phyloP scores from a whole-genome alignment of 495 filamentous ascomycete genomes.

The Penicillium crystallinum region DNA sequence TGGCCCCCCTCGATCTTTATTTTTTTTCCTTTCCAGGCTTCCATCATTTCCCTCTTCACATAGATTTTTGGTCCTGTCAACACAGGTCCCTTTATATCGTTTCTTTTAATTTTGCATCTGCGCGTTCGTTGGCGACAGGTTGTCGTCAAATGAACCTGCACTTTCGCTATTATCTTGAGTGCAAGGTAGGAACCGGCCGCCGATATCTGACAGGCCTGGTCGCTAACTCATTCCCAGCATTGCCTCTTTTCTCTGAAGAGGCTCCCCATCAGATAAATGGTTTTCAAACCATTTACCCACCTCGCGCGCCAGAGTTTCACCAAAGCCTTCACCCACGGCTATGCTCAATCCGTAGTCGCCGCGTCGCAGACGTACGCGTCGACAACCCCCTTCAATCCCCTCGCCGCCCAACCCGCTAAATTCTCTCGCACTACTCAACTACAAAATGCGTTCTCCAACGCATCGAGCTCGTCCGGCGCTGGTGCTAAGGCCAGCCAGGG shows the following conservation, averaged over 20 bases:
- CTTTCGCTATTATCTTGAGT: constrained; percentile 38
- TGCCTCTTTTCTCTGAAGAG: constrained; percentile 49
- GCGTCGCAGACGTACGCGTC: constrained; percentile 87
- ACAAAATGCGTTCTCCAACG: constrained; percentile 68
- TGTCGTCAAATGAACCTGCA: constrained; percentile 67
- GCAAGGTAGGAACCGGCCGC: constrained; percentile 38
- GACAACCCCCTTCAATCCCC: constrained; percentile 52
- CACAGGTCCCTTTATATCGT: constrained; percentile 1
- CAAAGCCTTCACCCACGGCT: constrained; percentile 95
- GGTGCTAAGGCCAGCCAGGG: constrained; percentile 44
- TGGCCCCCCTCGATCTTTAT: neutral
- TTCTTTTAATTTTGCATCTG: constrained; percentile 16
- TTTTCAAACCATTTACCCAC: constrained; percentile 76
- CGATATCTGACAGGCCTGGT: neutral
- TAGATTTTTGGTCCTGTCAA: neutral
- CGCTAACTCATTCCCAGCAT: constrained; percentile 24
- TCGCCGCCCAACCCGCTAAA: constrained; percentile 49
- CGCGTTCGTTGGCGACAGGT: constrained; percentile 55
- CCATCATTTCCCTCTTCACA: neutral
- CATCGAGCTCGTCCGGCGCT: constrained; percentile 41
- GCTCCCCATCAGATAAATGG: constrained; percentile 65
- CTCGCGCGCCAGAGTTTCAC: constrained; percentile 95
- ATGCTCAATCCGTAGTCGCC: constrained; percentile 95
- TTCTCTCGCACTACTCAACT: constrained; percentile 62
- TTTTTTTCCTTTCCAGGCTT: constrained; percentile 6